Base-by-base conservation (phyloP, 768 basidiomycete genomes). In the Boletus vermiculosoides region DNA sequence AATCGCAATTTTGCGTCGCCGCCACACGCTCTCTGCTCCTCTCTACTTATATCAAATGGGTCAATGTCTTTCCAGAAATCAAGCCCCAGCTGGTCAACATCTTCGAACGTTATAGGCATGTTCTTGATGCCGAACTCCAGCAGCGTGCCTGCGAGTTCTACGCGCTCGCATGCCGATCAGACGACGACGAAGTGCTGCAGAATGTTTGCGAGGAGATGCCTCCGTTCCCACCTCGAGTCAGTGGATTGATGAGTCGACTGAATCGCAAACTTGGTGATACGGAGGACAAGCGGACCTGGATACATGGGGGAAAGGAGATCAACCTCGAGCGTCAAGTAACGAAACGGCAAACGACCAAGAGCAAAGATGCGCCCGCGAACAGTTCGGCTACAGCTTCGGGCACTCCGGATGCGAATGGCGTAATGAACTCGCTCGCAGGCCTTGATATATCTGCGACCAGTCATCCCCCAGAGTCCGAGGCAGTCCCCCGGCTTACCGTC, bases 21-120 rank as follows among this genome's bases (percentile, higher is more conserved):
- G 77, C 94, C 31, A 98, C 97, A 9, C 85, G 96, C 34, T 89
- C 95, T 0, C 80, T 99, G 31, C 83, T 99, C 28, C 79, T 99
- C 36, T 96, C 97, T 12, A 98, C 97, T 1, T 99, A 99, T 71
- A 88, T 98, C 77, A 99, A 99, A 82, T 98, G 96, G 96, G 94
- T 97, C 61, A 99, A 99, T 70, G 92, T 99, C 55, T 99, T 98
- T 74, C 97, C 97, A 20, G 97, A 99, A 72, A 97, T 99, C 75
- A 97, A 95, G 65, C 82, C 87, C 8, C 94, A 98, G 63, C 83
- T 99, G 30, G 66, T 98, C 70, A 90, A 88, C 71, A 93, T 98
- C 64, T 97, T 99, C 64, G 94, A 98, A 65, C 92, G 94, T 16
- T 98, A 97, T 69, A 87, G 94, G n/a, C 93, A 96, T 66, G 92